phyloP scores from a whole-genome alignment of 1,284 basidiomycete species.

The Phellinidium pouzarii region DNA sequence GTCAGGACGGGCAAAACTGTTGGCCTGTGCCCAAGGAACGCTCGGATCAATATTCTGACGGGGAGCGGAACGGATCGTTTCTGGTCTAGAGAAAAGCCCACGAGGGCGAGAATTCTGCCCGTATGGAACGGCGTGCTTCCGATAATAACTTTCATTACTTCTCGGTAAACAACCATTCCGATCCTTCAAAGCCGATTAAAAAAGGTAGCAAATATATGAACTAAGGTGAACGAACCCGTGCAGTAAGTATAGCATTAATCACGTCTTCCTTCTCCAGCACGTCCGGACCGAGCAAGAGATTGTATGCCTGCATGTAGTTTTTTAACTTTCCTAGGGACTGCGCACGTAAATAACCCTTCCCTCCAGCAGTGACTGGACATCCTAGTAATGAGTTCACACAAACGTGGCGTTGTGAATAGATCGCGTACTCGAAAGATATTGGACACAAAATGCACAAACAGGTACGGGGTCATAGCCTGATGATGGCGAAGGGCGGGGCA shows the following conservation, averaged over 20 bases:
- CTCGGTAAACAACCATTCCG: conserved; percentile 50
- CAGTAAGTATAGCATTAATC: conserved; percentile 52
- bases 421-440: conserved; percentile 55
- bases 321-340: conserved; percentile 54
- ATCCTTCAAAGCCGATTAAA: conserved; percentile 26
- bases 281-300: conserved; percentile 49
- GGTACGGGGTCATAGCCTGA: conserved; percentile 54
- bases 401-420: not conserved
- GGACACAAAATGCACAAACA: conserved; percentile 69
- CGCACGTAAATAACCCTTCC: conserved; percentile 45
- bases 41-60: conserved; percentile 8
- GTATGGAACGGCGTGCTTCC: conserved; percentile 59
- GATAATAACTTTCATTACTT: conserved; percentile 51
- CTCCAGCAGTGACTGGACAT: conserved; percentile 56
- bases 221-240: conserved; percentile 39
- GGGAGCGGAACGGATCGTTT: conserved; percentile 26
- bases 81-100: conserved; percentile 45
- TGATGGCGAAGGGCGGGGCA: conserved; percentile 48
- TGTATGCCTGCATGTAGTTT: conserved; percentile 63
- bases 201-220: not conserved
- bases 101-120: conserved; percentile 39
- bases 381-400: not conserved
- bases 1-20: conserved; percentile 16
- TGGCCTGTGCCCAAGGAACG: not conserved
- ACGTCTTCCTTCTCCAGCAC: conserved; percentile 67